These are phyloP conservation scores for Lippia alba DNA, from an alignment of 305 asterid species.

Conservation along the genomic window DNA sequence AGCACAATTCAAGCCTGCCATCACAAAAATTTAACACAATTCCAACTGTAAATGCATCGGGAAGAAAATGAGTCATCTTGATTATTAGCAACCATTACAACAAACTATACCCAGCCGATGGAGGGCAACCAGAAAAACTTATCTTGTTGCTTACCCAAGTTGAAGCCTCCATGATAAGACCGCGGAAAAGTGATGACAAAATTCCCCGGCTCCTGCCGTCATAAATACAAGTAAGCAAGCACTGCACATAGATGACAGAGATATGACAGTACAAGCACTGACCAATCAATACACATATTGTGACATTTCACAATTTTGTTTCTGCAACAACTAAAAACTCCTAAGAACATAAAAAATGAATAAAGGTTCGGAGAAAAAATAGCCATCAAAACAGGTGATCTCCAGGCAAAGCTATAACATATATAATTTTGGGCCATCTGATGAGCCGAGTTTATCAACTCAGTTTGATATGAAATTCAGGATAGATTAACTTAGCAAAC, in stretches of 20 bases:
- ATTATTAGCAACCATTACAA: slow-evolving; percentile 13
- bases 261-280: slow-evolving; percentile 8
- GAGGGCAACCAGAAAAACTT: slow-evolving; percentile 22
- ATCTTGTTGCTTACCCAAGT: slow-evolving; percentile 69
- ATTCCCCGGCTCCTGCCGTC: slow-evolving; percentile 93
- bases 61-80: not conserved
- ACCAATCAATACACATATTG: slow-evolving; percentile 2
- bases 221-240: slow-evolving; percentile 31
- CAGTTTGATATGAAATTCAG: slow-evolving; percentile 21
- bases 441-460: slow-evolving; percentile 20
- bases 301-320: slow-evolving; percentile 14
- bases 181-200: slow-evolving; percentile 94
- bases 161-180: slow-evolving; percentile 98
- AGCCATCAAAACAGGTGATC: slow-evolving; percentile 6
- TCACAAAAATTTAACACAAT: slow-evolving; percentile 35
- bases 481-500: slow-evolving; percentile 12
- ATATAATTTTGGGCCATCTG: slow-evolving; percentile 8
- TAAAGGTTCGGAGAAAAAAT: slow-evolving; percentile 6
- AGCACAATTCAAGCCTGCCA: slow-evolving; percentile 92
- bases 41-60: slow-evolving; percentile 24
- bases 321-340: slow-evolving; percentile 10
- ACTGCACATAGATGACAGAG: slow-evolving; percentile 8
- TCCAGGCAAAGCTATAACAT: not conserved
- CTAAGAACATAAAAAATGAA: slow-evolving; percentile 1
- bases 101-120: slow-evolving; percentile 19